Evolutionary conservation across 805 yeast species (phyloP).

Genomic region (Cyberlindnera xylosilytica): DNA sequence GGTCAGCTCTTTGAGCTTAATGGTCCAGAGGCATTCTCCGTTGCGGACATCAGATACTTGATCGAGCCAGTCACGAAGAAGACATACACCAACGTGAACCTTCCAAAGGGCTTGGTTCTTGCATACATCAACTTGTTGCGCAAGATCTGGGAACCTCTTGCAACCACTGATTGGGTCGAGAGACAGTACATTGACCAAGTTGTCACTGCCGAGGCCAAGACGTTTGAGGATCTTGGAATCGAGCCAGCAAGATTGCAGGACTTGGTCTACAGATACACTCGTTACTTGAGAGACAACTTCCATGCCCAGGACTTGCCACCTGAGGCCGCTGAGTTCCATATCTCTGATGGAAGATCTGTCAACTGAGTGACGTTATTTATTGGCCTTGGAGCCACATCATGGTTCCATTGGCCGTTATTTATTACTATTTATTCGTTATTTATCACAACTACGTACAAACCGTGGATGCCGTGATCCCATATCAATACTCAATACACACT

Average conservation of each 20-base stretch:
- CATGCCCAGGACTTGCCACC: slow-evolving; percentile 43
- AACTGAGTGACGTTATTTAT: too few relatives aligned
- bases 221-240: slow-evolving; percentile 72
- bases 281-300: slow-evolving; percentile 30
- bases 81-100: slow-evolving; percentile 35
- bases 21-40: slow-evolving; percentile 66
- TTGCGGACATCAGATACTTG: slow-evolving; percentile 65
- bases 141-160: slow-evolving; percentile 41
- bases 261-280: slow-evolving; percentile 43
- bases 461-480: too few relatives aligned
- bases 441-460: too few relatives aligned
- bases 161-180: slow-evolving; percentile 71
- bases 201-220: slow-evolving; percentile 56
- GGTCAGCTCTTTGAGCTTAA: slow-evolving; percentile 73
- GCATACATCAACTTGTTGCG: slow-evolving; percentile 34
- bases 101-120: slow-evolving; percentile 38
- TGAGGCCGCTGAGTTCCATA: slow-evolving; percentile 30
- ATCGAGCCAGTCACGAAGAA: slow-evolving; percentile 57
- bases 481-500: too few relatives aligned
- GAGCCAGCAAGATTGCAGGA: slow-evolving; percentile 51
- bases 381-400: too few relatives aligned
- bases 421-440: too few relatives aligned
- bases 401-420: too few relatives aligned
- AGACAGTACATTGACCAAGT: slow-evolving; percentile 68
- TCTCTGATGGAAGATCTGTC: slow-evolving; percentile 2